A percentile compares a stretch with the other conserved stretches of the same genome.
phyloP scores from a whole-genome alignment of 2,329 filamentous ascomycete genomes.

The Allantophomopsis cytisporea region DNA sequence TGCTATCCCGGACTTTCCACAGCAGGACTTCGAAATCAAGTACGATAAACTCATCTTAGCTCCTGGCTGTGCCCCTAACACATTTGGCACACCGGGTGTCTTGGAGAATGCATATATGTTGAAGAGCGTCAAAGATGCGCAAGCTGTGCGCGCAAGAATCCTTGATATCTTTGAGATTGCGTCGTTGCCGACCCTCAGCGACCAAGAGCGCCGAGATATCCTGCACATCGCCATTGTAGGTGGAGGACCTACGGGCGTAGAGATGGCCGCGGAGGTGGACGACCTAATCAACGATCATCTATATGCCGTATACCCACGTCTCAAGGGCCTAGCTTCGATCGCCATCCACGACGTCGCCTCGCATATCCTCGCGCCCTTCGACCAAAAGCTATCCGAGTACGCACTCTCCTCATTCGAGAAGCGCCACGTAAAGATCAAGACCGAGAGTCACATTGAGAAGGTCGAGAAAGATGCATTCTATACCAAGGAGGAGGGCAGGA shows the following conservation, averaged over 20 bases:
- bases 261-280: slow-evolving; percentile 61
- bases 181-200: slow-evolving; percentile 41
- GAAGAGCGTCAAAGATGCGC: slow-evolving; percentile 68
- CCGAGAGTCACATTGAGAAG: slow-evolving; percentile 46
- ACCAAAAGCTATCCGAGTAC: slow-evolving; percentile 53
- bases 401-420: slow-evolving; percentile 51
- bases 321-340: slow-evolving; percentile 44
- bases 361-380: slow-evolving; percentile 64
- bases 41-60: slow-evolving; percentile 27
- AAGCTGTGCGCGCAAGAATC: slow-evolving; percentile 49
- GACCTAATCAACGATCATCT: slow-evolving; percentile 59
- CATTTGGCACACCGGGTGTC: slow-evolving; percentile 70
- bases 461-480: slow-evolving; percentile 20
- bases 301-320: slow-evolving; percentile 43
- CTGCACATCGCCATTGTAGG: slow-evolving; percentile 66
- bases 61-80: slow-evolving; percentile 35
- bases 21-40: slow-evolving; percentile 19
- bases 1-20: slow-evolving; percentile 16
- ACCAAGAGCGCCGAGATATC: slow-evolving; percentile 39
- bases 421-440: slow-evolving; percentile 55
- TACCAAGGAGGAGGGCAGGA: slow-evolving; percentile 7
- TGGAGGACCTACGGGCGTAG: slow-evolving; percentile 55
- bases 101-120: slow-evolving; percentile 70
- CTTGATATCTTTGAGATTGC: slow-evolving; percentile 56
- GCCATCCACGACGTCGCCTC: slow-evolving; percentile 64